Base-by-base conservation (phyloP, 2,329 filamentous ascomycete genomes). In the Lasiodiplodia citricola region DNA sequence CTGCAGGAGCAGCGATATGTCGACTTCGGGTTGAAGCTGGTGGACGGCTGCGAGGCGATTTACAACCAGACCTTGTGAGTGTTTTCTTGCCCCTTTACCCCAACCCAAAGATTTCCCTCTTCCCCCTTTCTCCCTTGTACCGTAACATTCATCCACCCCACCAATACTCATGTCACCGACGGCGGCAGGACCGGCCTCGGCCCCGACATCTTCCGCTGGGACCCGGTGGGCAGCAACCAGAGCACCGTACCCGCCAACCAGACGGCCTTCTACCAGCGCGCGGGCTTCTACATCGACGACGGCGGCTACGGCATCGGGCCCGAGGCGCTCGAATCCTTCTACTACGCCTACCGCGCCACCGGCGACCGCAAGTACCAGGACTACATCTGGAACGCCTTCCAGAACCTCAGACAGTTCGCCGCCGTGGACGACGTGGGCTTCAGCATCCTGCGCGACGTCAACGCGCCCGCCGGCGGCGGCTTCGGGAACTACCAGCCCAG, bases 291-390 rank as follows among this genome's bases (percentile, higher is more conserved):
- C 80, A 90, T 93, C 76, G 85, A 80, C 0, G 81, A 83, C 51
- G 75, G 81, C 0, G 75, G 79, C 6, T 97, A 96, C 78, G 82
- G 90, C 10, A 85, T 96, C 37, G 87, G 93, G 0, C 91, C 93
- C 0, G 93, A 96, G 80, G 92, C 94, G 3, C 86, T 96, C 47
- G 93, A 97, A 81, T 92, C 89, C 73, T 90, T 90, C 78, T 97
- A 96, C 84, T 96, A 97, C 78, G 92, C 93, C 2, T 96, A 92
- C 83, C 89, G 93, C 64, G 87, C 91, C 0, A 97, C 93, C 0
- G 90, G 91, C 4, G 86, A 95, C 70, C 73, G 81, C 38, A 91
- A 88, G 81, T 97, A 94, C 79, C 91, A 92, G 77, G 90, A 94
- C 70, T 93, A 92, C 90, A 91, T 91, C 6, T 97, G 92, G 92